Evolutionary conservation across 306 rosid genomes (phyloP).

Genomic region (Betula pendula): DNA sequence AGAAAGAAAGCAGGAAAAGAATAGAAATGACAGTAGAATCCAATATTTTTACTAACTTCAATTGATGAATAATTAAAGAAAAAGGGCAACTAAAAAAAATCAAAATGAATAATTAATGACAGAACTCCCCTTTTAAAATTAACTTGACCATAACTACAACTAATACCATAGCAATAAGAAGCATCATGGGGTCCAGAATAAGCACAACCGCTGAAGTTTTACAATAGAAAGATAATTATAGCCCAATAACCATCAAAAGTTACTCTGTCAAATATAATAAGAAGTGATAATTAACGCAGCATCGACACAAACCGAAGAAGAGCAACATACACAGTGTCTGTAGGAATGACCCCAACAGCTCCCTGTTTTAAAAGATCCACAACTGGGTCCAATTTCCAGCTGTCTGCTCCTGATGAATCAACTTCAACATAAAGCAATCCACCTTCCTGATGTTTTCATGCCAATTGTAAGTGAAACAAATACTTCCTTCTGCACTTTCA

Average conservation of each 20-base stretch:
- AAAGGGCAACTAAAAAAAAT: not conserved
- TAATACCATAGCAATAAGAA: not conserved
- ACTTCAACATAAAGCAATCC: conserved; percentile 71
- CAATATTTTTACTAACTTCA: not conserved
- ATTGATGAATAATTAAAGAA: not conserved
- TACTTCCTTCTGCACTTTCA: not conserved
- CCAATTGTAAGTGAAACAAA: not conserved
- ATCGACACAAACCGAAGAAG: not conserved
- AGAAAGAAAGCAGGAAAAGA: not conserved
- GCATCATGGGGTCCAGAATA: not conserved
- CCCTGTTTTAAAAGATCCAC: conserved; percentile 69
- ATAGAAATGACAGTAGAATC: not conserved
- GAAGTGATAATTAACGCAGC: not conserved
- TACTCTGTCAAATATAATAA: not conserved
- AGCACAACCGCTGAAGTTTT: not conserved
- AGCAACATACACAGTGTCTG: conserved; percentile 70
- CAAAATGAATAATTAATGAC: not conserved
- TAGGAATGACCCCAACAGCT: conserved; percentile 93
- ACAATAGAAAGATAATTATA: not conserved
- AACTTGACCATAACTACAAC: not conserved
- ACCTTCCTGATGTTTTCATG: conserved; percentile 52
- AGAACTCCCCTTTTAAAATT: not conserved
- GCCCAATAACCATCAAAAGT: not conserved
- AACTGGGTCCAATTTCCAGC: conserved; percentile 81
- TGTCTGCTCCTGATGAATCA: conserved; percentile 67